Base-by-base conservation (phyloP, 164 flowering plant species). In the Cinnamomum micranthum region DNA sequence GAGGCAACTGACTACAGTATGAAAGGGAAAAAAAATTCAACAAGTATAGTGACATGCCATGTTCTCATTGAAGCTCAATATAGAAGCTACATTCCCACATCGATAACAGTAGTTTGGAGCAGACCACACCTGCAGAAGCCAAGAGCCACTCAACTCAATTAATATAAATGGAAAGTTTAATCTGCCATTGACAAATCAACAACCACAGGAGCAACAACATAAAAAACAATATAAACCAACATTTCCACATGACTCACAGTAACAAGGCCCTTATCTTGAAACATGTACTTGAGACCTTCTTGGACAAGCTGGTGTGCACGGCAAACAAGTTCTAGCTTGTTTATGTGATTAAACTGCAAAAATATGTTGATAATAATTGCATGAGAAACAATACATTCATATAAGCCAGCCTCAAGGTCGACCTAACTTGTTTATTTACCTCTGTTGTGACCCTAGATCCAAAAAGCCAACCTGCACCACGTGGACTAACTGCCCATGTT, bases 401-500 rank as follows among this genome's bases (percentile, higher is more conserved):
- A 17, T 6, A 27, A 6, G 31, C 31, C n/a, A 14, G n/a, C 47
- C 22, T 3, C 27, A 35, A 27, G 27, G 47, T 15, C 17, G 13
- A 20, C n/a, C 60, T 20, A 55, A 9, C 12, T 4, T 69, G 11
- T 33, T n/a, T 67, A 27, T 13, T 52, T 82, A 92, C 99, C 97
- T 96, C 99, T 73, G 97, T 77, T 35, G 99, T 94, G 75, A 96
- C 99, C 81, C 98, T 87, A 59, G 99, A 92, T 68, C 99, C 99
- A 82, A 96, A 96, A 70, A 96, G 98, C 99, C 99, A 96, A 69
- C 99, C 99, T 69, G 99, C 99, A 77, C 98, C 99, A 0, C 99
- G 91, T n/a, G 98, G 99, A 87, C 99, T 96, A 51, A 95, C 99
- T 68, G 98, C 97, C 99, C 99, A 95, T 75, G 98, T 93, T 84